Base-by-base conservation (phyloP, 177 flowering plant genomes). In the Vitis hybrid region DNA sequence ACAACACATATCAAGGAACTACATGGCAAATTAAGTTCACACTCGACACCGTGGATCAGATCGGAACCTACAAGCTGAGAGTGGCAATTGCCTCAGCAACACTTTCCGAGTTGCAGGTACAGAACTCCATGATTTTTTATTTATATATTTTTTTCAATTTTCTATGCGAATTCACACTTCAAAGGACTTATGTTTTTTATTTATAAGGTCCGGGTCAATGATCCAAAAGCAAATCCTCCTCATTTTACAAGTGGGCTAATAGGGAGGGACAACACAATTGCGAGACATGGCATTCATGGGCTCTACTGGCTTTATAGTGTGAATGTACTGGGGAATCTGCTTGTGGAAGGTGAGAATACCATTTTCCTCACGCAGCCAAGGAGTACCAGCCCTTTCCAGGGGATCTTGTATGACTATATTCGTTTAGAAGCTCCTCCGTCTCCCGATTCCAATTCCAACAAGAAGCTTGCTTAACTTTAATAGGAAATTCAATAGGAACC, bases 71-170 rank as follows among this genome's bases (percentile, higher is more conserved):
- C 68, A 87, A 82, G 61, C 68, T 93, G 66, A 72, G 89, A 55
- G 18, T 93, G 44, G 98, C 98, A 12, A 50, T 93, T 44, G 97
- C 97, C 52, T 83, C 91, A 18, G 91, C 97, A 17, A 80, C 87
- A 4, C 58, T 79, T 6, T 75, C 89, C 9, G 93, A 89, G 65
- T 72, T 88, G 69, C 92, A 90, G 84, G 97, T 91, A 79, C 59
- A 24, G 6, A 67, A 52, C 49, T 31, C 7, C 55, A 64, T 28
- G 31, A 28, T 28, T 28, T 28, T 28, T 24, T 24, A 24, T 24
- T 24, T 24, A 24, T 24, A 24, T 24, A 28, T 24, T 24, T 24
- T 24, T 24, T 24, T 24, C 28, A 24, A 24, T 24, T 24, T 24
- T 24, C 4, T 24, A 28, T 28, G 31, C 0, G 31, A 28, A 28